Conservation (phyloP, 257 asterid species). For the Penstemon eatonii region DNA sequence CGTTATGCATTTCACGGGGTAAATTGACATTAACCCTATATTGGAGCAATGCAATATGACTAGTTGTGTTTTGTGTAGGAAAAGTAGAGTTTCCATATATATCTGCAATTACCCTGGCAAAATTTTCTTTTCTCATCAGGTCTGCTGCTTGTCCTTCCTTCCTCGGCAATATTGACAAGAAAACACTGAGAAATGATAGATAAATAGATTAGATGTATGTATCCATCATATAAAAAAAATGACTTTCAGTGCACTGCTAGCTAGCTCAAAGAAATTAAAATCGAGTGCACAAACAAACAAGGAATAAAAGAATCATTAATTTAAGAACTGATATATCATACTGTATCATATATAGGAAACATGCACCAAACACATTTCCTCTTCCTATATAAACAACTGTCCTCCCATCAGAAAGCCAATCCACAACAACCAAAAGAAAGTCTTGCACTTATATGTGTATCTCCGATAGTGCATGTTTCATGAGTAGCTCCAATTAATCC, state of each 20-base stretch:
- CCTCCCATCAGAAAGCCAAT: slow-evolving; percentile 27
- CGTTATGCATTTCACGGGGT: too few species aligned
- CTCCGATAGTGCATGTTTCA: neutral
- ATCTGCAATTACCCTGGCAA: slow-evolving; percentile 25
- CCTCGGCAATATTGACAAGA: slow-evolving; percentile 79
- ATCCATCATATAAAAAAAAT: slow-evolving; percentile 42
- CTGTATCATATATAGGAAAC: neutral
- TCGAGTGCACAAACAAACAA: slow-evolving; percentile 15
- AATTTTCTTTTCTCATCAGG: slow-evolving; percentile 32
- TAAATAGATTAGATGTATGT: slow-evolving; percentile 47
- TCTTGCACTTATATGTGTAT: neutral
- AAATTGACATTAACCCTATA: too few species aligned
- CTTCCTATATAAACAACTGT: slow-evolving; percentile 46
- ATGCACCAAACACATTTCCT: slow-evolving; percentile 18
- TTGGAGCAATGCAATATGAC: slow-evolving; percentile 25
- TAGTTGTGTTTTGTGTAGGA: neutral
- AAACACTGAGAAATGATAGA: slow-evolving; percentile 47
- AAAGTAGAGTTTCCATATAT: slow-evolving; percentile 18
- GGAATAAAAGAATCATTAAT: slow-evolving; percentile 12
- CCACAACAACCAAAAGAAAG: slow-evolving; percentile 29
- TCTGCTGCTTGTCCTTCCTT: slow-evolving; percentile 51
- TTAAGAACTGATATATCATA: too few species aligned
- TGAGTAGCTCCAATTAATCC: slow-evolving; percentile 14
- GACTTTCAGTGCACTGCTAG: slow-evolving; percentile 42
- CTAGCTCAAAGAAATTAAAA: neutral